phyloP scores from a whole-genome alignment of 78 protist species.

The Acrasis kona region DNA sequence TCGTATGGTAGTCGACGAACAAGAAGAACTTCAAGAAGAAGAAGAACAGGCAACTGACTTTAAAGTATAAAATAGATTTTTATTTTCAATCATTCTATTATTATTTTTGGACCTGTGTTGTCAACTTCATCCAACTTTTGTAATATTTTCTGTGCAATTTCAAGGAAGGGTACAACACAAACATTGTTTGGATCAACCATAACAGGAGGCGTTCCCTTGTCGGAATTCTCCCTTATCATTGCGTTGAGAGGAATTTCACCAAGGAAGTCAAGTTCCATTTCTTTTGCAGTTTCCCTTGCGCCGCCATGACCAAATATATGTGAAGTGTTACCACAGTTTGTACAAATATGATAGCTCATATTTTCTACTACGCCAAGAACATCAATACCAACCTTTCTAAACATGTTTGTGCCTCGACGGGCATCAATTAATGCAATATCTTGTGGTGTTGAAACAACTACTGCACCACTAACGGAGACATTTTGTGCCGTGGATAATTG shows the following conservation, averaged over 20 bases:
- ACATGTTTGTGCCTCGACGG: constrained; percentile 75
- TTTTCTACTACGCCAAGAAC: constrained; percentile 81
- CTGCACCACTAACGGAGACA: constrained; percentile 66
- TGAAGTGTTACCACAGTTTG: constrained; percentile 41
- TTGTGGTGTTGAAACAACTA: constrained; percentile 92
- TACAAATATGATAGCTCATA: constrained; percentile 70
- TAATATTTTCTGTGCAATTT: background rate
- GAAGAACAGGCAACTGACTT: too few species aligned
- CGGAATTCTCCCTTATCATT: constrained; percentile 47
- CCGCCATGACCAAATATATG: constrained; percentile 69
- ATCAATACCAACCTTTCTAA: constrained; percentile 64
- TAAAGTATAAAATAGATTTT: too few species aligned
- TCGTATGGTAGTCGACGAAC: too few species aligned
- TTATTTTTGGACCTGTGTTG: background rate
- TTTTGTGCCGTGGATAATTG: constrained; percentile 82
- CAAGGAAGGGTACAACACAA: background rate
- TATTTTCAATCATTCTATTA: background rate
- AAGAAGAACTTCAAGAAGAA: too few species aligned
- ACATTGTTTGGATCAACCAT: constrained; percentile 6
- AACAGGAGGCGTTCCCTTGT: constrained; percentile 67
- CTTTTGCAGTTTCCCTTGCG: constrained; percentile 37
- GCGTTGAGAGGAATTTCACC: constrained; percentile 71
- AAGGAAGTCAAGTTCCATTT: constrained; percentile 40
- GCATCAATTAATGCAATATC: constrained; percentile 59
- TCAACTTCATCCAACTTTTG: background rate